These are phyloP conservation scores for Tilletia setariae DNA, from an alignment of 1,284 basidiomycete species.

Conservation along the genomic window DNA sequence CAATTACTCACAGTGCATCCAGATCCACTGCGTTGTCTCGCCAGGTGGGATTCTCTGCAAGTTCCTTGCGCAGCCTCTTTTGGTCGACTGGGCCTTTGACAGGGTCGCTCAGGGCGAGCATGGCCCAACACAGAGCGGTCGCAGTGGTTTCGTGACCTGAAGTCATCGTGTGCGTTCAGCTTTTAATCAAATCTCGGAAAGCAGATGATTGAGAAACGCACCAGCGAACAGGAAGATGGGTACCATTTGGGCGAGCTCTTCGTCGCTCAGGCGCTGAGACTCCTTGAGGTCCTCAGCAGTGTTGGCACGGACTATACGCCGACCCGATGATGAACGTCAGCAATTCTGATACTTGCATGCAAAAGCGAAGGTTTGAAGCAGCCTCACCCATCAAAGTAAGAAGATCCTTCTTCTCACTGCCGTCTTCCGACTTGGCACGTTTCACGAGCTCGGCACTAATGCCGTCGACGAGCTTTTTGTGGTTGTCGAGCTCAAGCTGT, in stretches of 20 bases:
- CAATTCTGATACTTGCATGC: background rate
- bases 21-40: background rate
- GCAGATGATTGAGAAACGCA: background rate
- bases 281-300: slow-evolving; percentile 3
- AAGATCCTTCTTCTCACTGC: background rate
- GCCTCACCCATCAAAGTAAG: slow-evolving; percentile 7
- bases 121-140: slow-evolving; percentile 3
- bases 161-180: background rate
- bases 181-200: background rate
- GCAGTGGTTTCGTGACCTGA: slow-evolving; percentile 10
- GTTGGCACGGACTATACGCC: background rate
- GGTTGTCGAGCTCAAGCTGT: background rate
- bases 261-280: slow-evolving; percentile 6
- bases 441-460: slow-evolving; percentile 10
- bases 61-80: background rate
- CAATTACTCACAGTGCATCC: slow-evolving; percentile 13
- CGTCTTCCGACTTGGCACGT: background rate
- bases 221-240: slow-evolving; percentile 5
- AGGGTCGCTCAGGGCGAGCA: background rate
- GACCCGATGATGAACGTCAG: background rate
- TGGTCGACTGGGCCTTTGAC: background rate
- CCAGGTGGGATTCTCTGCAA: background rate
- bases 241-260: background rate
- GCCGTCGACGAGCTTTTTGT: background rate
- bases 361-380: background rate